Percentiles rank a stretch among this genome's conserved stretches.
phyloP scores from a whole-genome alignment of 768 basidiomycete species.

The Gelatoporia subvermispora region DNA sequence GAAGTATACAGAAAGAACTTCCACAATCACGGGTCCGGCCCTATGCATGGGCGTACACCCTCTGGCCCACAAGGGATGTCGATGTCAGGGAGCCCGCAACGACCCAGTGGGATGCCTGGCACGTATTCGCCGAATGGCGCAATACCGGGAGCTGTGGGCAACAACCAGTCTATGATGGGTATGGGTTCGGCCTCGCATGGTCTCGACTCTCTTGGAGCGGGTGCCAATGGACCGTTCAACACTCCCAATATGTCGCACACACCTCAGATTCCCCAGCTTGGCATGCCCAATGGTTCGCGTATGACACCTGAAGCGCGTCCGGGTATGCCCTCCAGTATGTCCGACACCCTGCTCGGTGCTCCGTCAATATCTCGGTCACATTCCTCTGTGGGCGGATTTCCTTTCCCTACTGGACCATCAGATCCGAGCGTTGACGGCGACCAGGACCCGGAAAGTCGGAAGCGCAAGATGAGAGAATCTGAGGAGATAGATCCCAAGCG shows the following conservation, averaged over 20 bases:
- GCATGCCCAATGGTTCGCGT: not conserved
- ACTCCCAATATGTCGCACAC: constrained; percentile 4
- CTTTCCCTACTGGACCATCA: no score
- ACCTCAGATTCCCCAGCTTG: constrained; percentile 8
- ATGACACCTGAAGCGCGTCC: not conserved
- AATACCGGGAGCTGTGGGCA: not conserved
- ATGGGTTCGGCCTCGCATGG: constrained; percentile 4
- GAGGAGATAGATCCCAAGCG: constrained; percentile 68
- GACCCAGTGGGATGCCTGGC: constrained; percentile 13
- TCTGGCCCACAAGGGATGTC: constrained; percentile 15
- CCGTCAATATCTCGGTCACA: no score
- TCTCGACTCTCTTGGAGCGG: not conserved
- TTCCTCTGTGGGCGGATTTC: no score
- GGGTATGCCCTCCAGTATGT: not conserved
- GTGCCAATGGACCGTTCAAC: not conserved
- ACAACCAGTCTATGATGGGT: constrained; percentile 3
- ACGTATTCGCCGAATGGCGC: constrained; percentile 4
- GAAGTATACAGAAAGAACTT: constrained; percentile 60
- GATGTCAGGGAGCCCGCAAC: constrained; percentile 3
- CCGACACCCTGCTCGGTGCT: no score
- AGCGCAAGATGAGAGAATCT: constrained; percentile 60
- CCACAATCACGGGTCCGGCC: constrained; percentile 49
- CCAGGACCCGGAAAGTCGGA: constrained; percentile 58
- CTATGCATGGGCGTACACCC: constrained; percentile 30
- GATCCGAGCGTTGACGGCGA: constrained; percentile 34